Base-by-base conservation (phyloP, 352 stramenopile genomes). In the Plasmopara halstedii region DNA sequence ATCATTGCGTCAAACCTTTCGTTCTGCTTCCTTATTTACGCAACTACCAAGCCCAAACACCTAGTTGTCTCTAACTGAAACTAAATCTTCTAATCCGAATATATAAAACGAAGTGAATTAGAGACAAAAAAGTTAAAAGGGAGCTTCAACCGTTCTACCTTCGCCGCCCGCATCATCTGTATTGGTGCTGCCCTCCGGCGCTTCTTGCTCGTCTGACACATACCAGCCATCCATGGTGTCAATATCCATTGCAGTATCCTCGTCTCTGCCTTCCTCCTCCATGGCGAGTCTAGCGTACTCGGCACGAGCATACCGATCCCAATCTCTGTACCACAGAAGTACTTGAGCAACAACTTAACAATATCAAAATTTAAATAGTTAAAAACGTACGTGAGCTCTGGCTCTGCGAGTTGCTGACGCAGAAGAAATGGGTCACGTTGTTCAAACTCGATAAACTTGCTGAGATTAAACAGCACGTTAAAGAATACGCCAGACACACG, bases 381-480 rank as follows among this genome's bases (percentile, higher is more conserved):
- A 17, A 15, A 35, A 8, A 4, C 73, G 40, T 68, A 92, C 79
- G 79, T 94, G 18, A 94, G 70, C 58, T 94, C 82, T 13, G 82
- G 82, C 54, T 94, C 78, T 2, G 80, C 77, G n/a, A 94, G 62
- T 49, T 94, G 82, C 59, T 98, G 94, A 32, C 96, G 87, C 58
- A 99, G 78, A 27, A 97, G 70, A 67, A 99, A 98, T 14, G 96
- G 95, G 69, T 99, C 96, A 17, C 96, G 78, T 62, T 98, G 88
- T 72, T 99, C 96, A 67, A 99, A 99, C 47, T 95, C 83, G 35
- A 99, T 95, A 48, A 99, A 99, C 64, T 99, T 99, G 86, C 96
- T 98, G 29, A 99, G 71, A 69, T 99, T 99, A 79, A 99, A 99
- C 18, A 99, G 75, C 25, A 97, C 95, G 72, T 99, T 97, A 72